Base-by-base conservation (phyloP, 495 filamentous ascomycete species). In the Penicillium dipodomyicola region DNA sequence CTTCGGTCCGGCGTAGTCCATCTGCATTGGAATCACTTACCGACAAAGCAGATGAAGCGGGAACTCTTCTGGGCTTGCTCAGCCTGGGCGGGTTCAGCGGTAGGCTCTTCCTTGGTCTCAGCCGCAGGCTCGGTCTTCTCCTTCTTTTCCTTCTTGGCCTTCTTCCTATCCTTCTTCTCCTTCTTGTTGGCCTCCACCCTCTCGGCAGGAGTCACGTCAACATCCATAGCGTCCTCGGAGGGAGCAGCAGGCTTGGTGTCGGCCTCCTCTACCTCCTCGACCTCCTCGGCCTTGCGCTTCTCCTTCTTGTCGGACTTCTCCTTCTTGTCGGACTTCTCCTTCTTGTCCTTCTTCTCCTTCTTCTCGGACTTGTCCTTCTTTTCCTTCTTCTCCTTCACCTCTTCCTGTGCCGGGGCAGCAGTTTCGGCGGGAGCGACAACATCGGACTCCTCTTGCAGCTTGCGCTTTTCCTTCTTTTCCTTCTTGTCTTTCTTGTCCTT, bases 11-110 rank as follows among this genome's bases (percentile, higher is more conserved):
- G 63, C 49, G 39, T 14, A n/a, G 14, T 55, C 29, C 23, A 35
- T 49, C 11, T 44, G 20, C 22, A 9, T 41, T 47, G 52, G 42
- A 19, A 14, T n/a, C 17, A 67, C 65, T 48, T 74, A 87, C 88
- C 88, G 56, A 96, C 82, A 75, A 96, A 96, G 69, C 85, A 84
- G 57, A 95, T 92, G 78, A 95, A 95, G 56, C 91, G 82, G 23
- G 77, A 63, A 19, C 72, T 67, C 66, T 85, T 86, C 61, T 69
- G 66, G 52, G 54, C 43, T 23, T 50, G 52, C 56, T 60, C 46
- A 8, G 67, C 61, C 5, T 30, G 37, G 10, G 44, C 42, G 40
- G 48, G 45, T 52, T 57, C 60, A 30, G 52, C 27, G 11, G 61
- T 42, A 25, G 57, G 33, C 37, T 62, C 59, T 30, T 65, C 45